phyloP scores from a whole-genome alignment of 371 early-diverging fungal species.

The Chytridium lagenaria region DNA sequence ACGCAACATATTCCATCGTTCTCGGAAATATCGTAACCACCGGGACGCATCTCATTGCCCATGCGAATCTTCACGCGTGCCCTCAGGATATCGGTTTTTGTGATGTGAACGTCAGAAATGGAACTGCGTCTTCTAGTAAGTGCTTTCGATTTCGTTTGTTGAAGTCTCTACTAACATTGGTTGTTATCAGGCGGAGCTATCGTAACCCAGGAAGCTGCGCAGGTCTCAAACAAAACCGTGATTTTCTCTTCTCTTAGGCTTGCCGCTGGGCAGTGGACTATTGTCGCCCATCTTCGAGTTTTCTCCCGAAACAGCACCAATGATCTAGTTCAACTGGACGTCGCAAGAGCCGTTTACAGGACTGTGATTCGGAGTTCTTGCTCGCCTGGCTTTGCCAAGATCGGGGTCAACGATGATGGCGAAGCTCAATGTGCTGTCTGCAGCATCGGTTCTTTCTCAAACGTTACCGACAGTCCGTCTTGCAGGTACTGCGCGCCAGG shows the following conservation, averaged over 20 bases:
- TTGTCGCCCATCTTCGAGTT: neutral
- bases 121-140: neutral
- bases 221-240: constrained; percentile 1
- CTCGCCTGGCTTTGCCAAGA: neutral
- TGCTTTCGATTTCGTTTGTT: neutral
- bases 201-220: constrained; percentile 5
- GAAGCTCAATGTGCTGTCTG: neutral
- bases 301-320: neutral
- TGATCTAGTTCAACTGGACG: neutral
- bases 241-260: neutral
- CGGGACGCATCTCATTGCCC: neutral
- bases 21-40: neutral
- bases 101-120: constrained; percentile 2
- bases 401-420: neutral
- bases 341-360: neutral
- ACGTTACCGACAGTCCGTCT: neutral
- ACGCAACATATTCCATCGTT: neutral
- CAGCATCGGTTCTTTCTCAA: neutral
- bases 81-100: constrained; percentile 5
- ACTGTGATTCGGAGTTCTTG: neutral
- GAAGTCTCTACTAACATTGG: neutral
- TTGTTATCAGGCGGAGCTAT: neutral
- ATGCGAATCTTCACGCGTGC: constrained; percentile 1
- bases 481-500: neutral
- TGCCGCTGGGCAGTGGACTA: neutral